phyloP scores from a whole-genome alignment of 257 asterid genomes.

The Anisodus tanguticus region DNA sequence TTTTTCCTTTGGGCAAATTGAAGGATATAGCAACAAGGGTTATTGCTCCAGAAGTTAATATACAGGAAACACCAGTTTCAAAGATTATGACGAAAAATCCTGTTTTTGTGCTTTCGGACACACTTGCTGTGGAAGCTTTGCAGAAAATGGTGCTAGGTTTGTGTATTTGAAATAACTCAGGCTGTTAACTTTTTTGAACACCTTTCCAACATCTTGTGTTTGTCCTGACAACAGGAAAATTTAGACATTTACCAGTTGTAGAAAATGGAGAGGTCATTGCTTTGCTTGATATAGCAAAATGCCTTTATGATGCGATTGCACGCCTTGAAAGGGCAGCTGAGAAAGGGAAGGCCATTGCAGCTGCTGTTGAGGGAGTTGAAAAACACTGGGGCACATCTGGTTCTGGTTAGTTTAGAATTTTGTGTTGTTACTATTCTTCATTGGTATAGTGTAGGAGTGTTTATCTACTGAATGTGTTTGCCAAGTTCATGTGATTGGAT shows the following conservation, averaged over 20 bases:
- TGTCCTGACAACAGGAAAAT: slow-evolving; percentile 66
- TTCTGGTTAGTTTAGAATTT: slow-evolving; percentile 28
- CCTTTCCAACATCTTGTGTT: not conserved
- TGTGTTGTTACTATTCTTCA: slow-evolving; percentile 21
- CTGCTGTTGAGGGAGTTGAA: slow-evolving; percentile 37
- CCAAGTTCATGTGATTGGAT: slow-evolving; percentile 19
- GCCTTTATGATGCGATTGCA: slow-evolving; percentile 57
- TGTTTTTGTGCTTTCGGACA: slow-evolving; percentile 93
- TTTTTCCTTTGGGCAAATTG: slow-evolving; percentile 30
- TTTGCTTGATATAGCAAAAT: slow-evolving; percentile 90
- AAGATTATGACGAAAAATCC: slow-evolving; percentile 97
- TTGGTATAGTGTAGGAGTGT: not conserved
- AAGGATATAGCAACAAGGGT: slow-evolving; percentile 92
- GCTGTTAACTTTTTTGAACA: not conserved
- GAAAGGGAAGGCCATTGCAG: slow-evolving; percentile 40
- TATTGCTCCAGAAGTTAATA: slow-evolving; percentile 75
- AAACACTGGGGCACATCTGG: slow-evolving; percentile 35
- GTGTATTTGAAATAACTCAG: slow-evolving; percentile 26
- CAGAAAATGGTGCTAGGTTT: slow-evolving; percentile 99
- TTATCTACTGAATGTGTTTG: not conserved
- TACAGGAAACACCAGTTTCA: slow-evolving; percentile 86
- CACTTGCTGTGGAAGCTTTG: slow-evolving; percentile 97
- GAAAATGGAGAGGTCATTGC: slow-evolving; percentile 98
- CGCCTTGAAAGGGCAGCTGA: slow-evolving; percentile 39
- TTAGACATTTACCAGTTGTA: slow-evolving; percentile 95